Evolutionary conservation across 2,329 filamentous ascomycete genomes (phyloP).

Genomic region (Ophiostoma perfectum): DNA sequence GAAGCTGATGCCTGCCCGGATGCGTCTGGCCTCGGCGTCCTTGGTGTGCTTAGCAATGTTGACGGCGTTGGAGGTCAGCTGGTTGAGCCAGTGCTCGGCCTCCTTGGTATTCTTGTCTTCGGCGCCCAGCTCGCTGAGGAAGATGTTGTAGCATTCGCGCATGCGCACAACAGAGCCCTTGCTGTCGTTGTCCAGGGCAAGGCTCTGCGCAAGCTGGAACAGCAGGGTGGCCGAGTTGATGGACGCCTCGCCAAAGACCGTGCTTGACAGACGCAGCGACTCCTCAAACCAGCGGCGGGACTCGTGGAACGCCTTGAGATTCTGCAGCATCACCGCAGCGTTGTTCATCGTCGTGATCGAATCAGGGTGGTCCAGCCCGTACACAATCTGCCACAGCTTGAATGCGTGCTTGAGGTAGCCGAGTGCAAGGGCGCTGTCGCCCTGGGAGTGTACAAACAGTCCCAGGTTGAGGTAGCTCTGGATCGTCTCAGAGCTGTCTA

Average conservation of each 20-base stretch:
- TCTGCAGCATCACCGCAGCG: constrained; percentile 95
- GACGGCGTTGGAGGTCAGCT: constrained; percentile 92
- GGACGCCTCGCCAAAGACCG: constrained; percentile 80
- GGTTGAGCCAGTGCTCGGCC: constrained; percentile 92
- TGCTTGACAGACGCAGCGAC: constrained; percentile 81
- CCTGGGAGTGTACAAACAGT: constrained; percentile 85
- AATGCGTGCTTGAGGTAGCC: constrained; percentile 87
- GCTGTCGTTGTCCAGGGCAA: constrained; percentile 91
- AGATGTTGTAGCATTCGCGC: constrained; percentile 95
- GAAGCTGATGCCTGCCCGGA: constrained; percentile 65
- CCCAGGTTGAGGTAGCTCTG: constrained; percentile 94
- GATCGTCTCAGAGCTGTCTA: constrained; percentile 90
- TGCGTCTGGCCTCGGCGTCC: constrained; percentile 68
- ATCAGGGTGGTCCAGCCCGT: constrained; percentile 87
- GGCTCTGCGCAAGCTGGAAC: constrained; percentile 93
- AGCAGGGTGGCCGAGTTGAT: constrained; percentile 91
- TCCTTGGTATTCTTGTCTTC: constrained; percentile 98
- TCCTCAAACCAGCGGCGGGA: constrained; percentile 96
- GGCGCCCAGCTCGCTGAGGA: constrained; percentile 77
- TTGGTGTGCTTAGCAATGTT: constrained; percentile 91
- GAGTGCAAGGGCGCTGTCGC: constrained; percentile 83
- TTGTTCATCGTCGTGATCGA: constrained; percentile 99
- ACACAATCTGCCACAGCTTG: constrained; percentile 94
- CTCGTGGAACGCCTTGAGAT: constrained; percentile 88
- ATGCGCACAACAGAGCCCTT: constrained; percentile 88